Evolutionary conservation across 1,139 yeast species (phyloP), one percentile per base, ranked within the genome.

Genomic region (Scheffersomyces insectosa): DNA sequence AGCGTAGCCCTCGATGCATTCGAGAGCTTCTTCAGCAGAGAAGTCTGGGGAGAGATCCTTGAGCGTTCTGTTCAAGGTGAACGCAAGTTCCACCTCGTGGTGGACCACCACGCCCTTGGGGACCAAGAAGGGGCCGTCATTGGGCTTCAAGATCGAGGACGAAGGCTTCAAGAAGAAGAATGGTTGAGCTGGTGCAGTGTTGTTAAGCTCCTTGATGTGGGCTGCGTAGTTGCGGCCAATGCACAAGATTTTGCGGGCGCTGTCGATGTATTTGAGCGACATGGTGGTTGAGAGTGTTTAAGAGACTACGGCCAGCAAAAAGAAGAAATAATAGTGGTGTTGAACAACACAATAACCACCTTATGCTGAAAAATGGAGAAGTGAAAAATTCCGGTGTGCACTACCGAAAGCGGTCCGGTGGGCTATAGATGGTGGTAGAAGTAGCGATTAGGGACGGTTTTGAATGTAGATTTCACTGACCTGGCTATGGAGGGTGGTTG

Each of bases 181-280:
- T 7, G 99, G 99, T 54, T 82, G 86, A 41, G 76, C 73, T 2
- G 99, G 98, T 32, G 79, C 75, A 28, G 79, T 67, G 60, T 90
- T 93, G 71, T 88, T 87, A 45, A 93, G 75, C 65, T 93, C 99
- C 52, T 86, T 81, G 62, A 90, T 88, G 57, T 93, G 99, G 34
- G 96, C 98, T 5, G 89, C 96, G 62, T 90, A 93, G 67, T 93
- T 93, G 54, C 99, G 85, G 39, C 99, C 99, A 51, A 93, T 91
- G 66, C 99, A 93, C 36, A 93, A 79, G 61, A 91, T 82, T 69
- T 93, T 93, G 38, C 86, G 76, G 2, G 95, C 95, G 30, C 71
- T 63, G 48, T 79, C 82, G 36, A 83, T 70, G 60, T 85, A 88
- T 34, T 75, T 69, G 57, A 75, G 73, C 12, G 85, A 75, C 85